Percentiles rank a stretch among this genome's conserved stretches.
Conservation (phyloP, 1,284 basidiomycete species). For the Tranzscheliella williamsii region DNA sequence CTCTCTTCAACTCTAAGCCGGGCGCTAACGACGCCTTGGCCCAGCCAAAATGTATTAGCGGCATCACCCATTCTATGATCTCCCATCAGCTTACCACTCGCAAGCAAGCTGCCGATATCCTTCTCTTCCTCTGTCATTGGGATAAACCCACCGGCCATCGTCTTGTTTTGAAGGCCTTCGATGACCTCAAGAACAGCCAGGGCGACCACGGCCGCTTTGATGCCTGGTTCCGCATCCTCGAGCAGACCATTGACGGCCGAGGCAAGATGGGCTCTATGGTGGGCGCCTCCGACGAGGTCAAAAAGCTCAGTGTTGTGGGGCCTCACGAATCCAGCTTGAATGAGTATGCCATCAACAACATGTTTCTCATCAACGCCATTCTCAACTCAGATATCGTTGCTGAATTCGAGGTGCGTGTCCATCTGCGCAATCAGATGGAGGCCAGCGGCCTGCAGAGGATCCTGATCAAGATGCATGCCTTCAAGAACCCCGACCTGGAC, state of each 20-base stretch:
- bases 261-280: constrained; percentile 95
- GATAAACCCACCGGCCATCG: constrained; percentile 64
- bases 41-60: constrained; percentile 76
- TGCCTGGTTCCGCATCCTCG: constrained; percentile 86
- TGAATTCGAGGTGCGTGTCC: constrained; percentile 74
- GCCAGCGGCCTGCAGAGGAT: constrained; percentile 78
- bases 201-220: constrained; percentile 68
- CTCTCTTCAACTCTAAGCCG: constrained; percentile 77
- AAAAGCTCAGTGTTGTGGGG: constrained; percentile 62
- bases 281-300: constrained; percentile 87
- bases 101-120: constrained; percentile 78
- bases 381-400: constrained; percentile 54
- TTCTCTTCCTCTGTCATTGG: constrained; percentile 65
- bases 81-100: constrained; percentile 80
- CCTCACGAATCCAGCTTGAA: constrained; percentile 82
- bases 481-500: constrained; percentile 71
- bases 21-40: constrained; percentile 78
- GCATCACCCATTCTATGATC: constrained; percentile 82
- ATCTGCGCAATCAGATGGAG: constrained; percentile 86
- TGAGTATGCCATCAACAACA: constrained; percentile 55
- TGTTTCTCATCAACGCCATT: constrained; percentile 53
- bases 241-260: constrained; percentile 76
- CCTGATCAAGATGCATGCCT: constrained; percentile 72
- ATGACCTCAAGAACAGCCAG: constrained; percentile 50
- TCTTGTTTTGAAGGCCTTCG: constrained; percentile 64